These are phyloP conservation scores for Stephanodiscus triporus DNA, from an alignment of 108 stramenopile species.

Conservation along the genomic window DNA sequence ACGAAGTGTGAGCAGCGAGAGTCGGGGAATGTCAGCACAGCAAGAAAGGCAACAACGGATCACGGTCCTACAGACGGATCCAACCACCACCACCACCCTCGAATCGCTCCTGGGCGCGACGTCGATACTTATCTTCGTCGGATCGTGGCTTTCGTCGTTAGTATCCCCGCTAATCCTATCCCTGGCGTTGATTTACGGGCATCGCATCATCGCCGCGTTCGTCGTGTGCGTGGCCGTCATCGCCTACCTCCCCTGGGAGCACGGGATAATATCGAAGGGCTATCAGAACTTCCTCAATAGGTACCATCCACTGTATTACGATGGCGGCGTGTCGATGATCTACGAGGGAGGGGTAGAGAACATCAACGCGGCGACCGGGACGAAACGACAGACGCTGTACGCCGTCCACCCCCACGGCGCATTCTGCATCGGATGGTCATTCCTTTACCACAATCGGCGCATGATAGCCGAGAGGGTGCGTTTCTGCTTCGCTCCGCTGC, in stretches of 20 bases:
- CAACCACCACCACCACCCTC: conserved; percentile 13
- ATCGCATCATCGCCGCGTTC: conserved; percentile 12
- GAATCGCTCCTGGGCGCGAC: conserved; percentile 25
- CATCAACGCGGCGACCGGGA: conserved; percentile 3
- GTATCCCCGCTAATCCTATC: conserved; percentile 32
- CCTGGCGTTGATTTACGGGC: conserved; percentile 12
- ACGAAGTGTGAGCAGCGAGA: no score
- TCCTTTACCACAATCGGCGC: conserved; percentile 34
- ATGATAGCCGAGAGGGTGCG: conserved; percentile 42
- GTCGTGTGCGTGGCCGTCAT: conserved; percentile 39
- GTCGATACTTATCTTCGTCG: conserved; percentile 29
- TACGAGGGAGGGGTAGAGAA: conserved; percentile 46
- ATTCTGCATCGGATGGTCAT: conserved; percentile 63
- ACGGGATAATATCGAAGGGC: conserved; percentile 20
- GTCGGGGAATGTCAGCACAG: not conserved
- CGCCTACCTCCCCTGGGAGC: conserved; percentile 61
- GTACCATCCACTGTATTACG: conserved; percentile 38
- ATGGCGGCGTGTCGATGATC: conserved; percentile 26
- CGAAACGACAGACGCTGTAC: conserved; percentile 45
- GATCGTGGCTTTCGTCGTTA: conserved; percentile 35
- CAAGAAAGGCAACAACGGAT: not conserved
- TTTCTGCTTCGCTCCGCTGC: conserved; percentile 62
- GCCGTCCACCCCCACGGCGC: conserved; percentile 70
- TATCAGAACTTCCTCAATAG: conserved; percentile 23
- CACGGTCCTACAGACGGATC: conserved; percentile 20